phyloP scores from a whole-genome alignment of 768 basidiomycete genomes.

The Dioszegia aurantiaca region DNA sequence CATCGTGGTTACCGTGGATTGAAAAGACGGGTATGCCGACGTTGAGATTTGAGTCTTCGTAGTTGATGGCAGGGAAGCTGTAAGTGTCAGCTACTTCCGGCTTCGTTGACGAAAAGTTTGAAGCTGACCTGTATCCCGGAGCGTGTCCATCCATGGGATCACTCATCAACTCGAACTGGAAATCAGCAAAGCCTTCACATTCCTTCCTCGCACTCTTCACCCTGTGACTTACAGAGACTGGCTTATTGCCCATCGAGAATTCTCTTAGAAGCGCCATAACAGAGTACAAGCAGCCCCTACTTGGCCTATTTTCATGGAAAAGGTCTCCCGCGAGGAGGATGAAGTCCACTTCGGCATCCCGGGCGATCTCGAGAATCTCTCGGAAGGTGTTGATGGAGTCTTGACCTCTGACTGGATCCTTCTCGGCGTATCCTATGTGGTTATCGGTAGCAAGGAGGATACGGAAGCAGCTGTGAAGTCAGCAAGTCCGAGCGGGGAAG shows the following conservation, averaged over 20 bases:
- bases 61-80: conserved; percentile 95
- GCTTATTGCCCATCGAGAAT: conserved; percentile 81
- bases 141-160: conserved; percentile 89
- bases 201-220: not conserved
- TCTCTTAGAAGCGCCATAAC: conserved; percentile 85
- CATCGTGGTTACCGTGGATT: conserved; percentile 98
- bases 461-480: conserved; percentile 48
- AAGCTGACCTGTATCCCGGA: conserved; percentile 71
- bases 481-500: too few relatives aligned
- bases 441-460: conserved; percentile 94
- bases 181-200: conserved; percentile 1
- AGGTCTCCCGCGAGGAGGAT: conserved; percentile 91
- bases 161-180: conserved; percentile 76
- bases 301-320: conserved; percentile 96
- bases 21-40: conserved; percentile 96
- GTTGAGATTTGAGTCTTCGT: conserved; percentile 94
- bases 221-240: conserved; percentile 58
- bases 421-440: conserved; percentile 90
- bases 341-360: conserved; percentile 81
- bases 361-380: conserved; percentile 87
- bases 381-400: conserved; percentile 93
- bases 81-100: not conserved
- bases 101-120: not conserved
- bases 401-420: conserved; percentile 88
- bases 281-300: conserved; percentile 81